Conservation (phyloP, 768 basidiomycete species). For the Mycena albidolilacea region DNA sequence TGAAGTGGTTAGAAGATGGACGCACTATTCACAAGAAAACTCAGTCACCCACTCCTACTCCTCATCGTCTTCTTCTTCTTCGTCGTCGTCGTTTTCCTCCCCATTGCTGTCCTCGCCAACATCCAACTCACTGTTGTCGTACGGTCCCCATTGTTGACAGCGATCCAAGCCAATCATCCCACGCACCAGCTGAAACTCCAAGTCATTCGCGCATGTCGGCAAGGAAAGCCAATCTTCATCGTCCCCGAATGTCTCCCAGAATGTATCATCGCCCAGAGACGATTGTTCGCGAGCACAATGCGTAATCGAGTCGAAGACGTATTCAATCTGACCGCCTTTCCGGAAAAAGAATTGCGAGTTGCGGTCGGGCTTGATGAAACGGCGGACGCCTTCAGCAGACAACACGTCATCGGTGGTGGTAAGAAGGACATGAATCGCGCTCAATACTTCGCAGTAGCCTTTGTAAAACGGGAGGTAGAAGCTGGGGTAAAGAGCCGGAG, state of each 20-base stretch:
- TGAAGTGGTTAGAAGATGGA: too few relatives aligned
- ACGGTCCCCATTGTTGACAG: slow-evolving; percentile 40
- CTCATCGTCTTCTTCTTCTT: not conserved
- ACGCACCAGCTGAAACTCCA: slow-evolving; percentile 49
- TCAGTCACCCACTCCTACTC: not conserved
- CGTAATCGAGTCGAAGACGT: slow-evolving; percentile 48
- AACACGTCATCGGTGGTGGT: slow-evolving; percentile 16
- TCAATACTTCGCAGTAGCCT: slow-evolving; percentile 46
- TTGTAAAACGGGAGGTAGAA: slow-evolving; percentile 45
- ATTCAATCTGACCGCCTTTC: slow-evolving; percentile 47
- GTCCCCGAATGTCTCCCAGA: slow-evolving; percentile 41
- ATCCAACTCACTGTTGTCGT: not conserved
- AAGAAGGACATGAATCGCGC: slow-evolving; percentile 40
- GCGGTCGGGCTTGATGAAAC: slow-evolving; percentile 1
- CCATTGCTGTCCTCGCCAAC: not conserved
- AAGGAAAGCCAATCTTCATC: slow-evolving; percentile 34
- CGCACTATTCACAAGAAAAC: too few relatives aligned
- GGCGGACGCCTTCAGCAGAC: slow-evolving; percentile 9
- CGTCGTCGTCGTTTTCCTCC: not conserved
- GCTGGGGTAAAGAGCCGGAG: slow-evolving; percentile 25
- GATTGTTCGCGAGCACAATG: slow-evolving; percentile 46
- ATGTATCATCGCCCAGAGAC: slow-evolving; percentile 43
- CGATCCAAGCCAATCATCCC: slow-evolving; percentile 43
- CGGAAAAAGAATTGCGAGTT: slow-evolving; percentile 38
- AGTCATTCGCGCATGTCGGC: slow-evolving; percentile 46